Evolutionary conservation across 1,284 basidiomycete species (phyloP), one percentile per base, ranked within the genome.

Genomic region (Macrocystidia cucumis): DNA sequence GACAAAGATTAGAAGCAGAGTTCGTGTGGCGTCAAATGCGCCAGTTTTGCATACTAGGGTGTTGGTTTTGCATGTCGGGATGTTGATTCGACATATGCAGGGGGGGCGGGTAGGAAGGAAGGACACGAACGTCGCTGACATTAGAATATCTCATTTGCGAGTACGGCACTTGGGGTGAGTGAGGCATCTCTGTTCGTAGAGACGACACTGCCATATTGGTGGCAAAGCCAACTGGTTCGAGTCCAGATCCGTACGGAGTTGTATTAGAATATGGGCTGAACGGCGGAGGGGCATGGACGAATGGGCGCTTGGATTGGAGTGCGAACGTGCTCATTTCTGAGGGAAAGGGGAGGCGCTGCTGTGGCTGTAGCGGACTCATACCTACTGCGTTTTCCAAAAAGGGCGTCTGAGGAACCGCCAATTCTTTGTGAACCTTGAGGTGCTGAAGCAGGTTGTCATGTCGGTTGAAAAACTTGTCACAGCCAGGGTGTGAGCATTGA

Each of bases 381-480:
- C 21, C 23, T 34, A 16, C 35, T 23, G 29, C 34, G 35, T 11
- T 24, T 9, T n/a, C 39, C 45, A 37, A 30, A 17, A 14, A 17
- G 11, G 29, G 19, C 24, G 34, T 29, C 26, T 29, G 39, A 22
- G 12, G 35, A 12, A 45, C 35, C 18, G 43, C 35, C 9, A 50
- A 45, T 20, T 59, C 54, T 33, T 56, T 53, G 46, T 69, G 67
- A n/a, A 69, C 67, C 46, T 67, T 67, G 42, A 87, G 74, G 48
- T 89, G 85, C 55, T 87, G 83, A 11, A 80, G 71, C 16, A 91
- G 70, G 56, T 91, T 91, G 51, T 91, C 89, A 52, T 87, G 85
- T 31, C 89, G 71, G 51, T 84, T 87, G 57, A 91, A 91, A 45
- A 72, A 74, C 60, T 88, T 88, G 46, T 72, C 74, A 54, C 89